Base-by-base conservation (phyloP, 371 early-diverging fungal species). In the Mycotypha africana region DNA sequence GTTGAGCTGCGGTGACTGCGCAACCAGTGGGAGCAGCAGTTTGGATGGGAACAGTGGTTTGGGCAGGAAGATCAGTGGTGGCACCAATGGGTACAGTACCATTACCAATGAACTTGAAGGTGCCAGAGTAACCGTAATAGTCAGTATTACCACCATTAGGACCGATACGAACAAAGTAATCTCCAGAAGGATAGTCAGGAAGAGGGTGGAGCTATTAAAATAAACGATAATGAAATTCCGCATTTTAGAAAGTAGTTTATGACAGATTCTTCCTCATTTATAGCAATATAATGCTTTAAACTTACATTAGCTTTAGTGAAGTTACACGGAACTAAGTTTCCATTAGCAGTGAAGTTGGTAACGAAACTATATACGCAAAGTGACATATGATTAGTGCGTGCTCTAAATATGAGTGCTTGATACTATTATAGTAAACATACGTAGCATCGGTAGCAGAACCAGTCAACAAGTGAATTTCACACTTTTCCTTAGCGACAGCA, bases 381-480 rank as follows among this genome's bases (percentile, higher is more conserved):
- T 8, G 28, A 28, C 11, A 28, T 28, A 28, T 28, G 11, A 28
- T 5, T 5, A 8, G 28, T 28, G 28, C 11, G 28, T 28, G 28
- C 11, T 28, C 8, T 28, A 11, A 8, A 11, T 28, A 11, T 28
- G 17, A 11, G 37, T 25, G 21, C 12, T 26, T 35, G 9, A 1
- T 3, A 14, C n/a, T 39, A 17, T 10, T 12, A 1, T 34, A 6
- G 7, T 2, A 26, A 36, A 47, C 46, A 42, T 53, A 56, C 35
- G 51, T 47, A 42, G 51, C 57, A 42, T 37, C 33, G 16, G 31
- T 24, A 10, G 47, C 22, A 22, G 36, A 15, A 38, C 51, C 51
- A 38, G 57, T 56, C 31, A 56, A 38, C 32, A 56, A 43, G 35
- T 56, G 51, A 19, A 56, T 47, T 47, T 51, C 57, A 31, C 57